Evolutionary conservation across 1,284 basidiomycete species (phyloP).

Genomic region (Hemileia vastatrix): DNA sequence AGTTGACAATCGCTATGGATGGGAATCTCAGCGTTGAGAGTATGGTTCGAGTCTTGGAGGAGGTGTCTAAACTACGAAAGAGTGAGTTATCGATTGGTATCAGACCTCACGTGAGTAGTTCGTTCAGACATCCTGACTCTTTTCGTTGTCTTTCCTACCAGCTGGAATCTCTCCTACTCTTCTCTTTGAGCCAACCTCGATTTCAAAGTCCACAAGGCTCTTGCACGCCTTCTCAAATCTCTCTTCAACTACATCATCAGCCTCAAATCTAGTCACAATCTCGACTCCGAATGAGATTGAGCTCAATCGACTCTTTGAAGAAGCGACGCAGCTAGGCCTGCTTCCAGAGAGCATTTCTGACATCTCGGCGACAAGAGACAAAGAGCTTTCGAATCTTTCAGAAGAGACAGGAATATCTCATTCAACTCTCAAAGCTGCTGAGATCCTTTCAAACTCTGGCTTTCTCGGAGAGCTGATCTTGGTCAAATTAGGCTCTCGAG

Average conservation of each 20-base stretch:
- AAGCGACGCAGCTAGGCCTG: too few species aligned
- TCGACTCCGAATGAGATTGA: conserved; percentile 26
- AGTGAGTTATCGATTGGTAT: conserved; percentile 33
- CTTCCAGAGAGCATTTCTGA: too few species aligned
- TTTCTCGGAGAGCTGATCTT: too few species aligned
- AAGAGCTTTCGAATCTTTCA: neutral
- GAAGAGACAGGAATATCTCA: neutral
- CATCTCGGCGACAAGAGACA: neutral
- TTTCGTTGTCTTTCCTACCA: conserved; percentile 4
- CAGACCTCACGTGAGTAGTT: conserved; percentile 7
- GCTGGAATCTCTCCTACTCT: conserved; percentile 30
- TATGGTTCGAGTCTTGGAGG: conserved; percentile 52
- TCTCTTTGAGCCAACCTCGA: conserved; percentile 68
- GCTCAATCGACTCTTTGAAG: too few species aligned
- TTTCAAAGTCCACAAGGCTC: conserved; percentile 62
- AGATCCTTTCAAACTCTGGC: too few species aligned
- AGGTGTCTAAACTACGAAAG: conserved; percentile 11
- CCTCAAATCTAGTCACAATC: conserved; percentile 22
- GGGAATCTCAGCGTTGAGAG: conserved; percentile 60
- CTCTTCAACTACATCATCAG: conserved; percentile 38
- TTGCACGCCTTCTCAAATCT: conserved; percentile 54
- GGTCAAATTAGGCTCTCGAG: conserved; percentile 2
- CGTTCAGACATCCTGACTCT: neutral
- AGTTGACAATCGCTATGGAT: conserved; percentile 66
- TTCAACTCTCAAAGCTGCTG: too few species aligned